Percentiles rank a stretch among this genome's conserved stretches.
Evolutionary conservation across 768 basidiomycete genomes (phyloP).

Genomic region (Naematelia aurantialba): DNA sequence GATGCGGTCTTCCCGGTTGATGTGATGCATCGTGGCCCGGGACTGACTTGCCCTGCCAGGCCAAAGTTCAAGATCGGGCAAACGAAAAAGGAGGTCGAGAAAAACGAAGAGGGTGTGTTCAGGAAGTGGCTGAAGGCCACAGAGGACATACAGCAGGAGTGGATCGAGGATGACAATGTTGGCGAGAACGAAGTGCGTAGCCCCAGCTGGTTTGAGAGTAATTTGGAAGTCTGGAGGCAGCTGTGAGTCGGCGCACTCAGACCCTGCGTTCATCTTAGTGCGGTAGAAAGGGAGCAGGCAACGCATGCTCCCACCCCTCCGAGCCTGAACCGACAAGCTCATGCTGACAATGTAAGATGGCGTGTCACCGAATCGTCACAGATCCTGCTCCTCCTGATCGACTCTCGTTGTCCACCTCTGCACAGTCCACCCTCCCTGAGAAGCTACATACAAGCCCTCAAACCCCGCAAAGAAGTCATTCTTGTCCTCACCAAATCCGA

Average conservation of each 20-base stretch:
- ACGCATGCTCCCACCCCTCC: neutral
- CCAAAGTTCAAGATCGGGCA: slow-evolving; percentile 85
- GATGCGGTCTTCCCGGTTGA: slow-evolving; percentile 31
- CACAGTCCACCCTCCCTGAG: slow-evolving; percentile 93
- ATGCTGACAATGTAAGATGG: too few species aligned
- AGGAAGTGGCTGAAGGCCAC: slow-evolving; percentile 70
- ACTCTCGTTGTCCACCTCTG: slow-evolving; percentile 86
- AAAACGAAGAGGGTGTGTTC: slow-evolving; percentile 81
- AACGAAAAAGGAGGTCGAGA: slow-evolving; percentile 82
- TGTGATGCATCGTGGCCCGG: slow-evolving; percentile 26
- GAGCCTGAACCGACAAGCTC: neutral
- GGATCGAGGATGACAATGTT: slow-evolving; percentile 43
- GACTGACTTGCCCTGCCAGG: slow-evolving; percentile 59
- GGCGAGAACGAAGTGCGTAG: slow-evolving; percentile 54
- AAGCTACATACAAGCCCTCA: slow-evolving; percentile 59
- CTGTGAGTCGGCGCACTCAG: slow-evolving; percentile 56
- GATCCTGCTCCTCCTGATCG: slow-evolving; percentile 90
- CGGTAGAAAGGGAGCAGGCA: neutral
- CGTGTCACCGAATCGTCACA: slow-evolving; percentile 92
- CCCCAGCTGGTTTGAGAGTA: slow-evolving; percentile 95
- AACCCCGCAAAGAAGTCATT: slow-evolving; percentile 77
- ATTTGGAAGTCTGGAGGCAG: slow-evolving; percentile 96
- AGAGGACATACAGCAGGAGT: slow-evolving; percentile 59
- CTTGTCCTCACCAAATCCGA: slow-evolving; percentile 85
- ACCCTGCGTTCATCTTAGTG: neutral